These are phyloP conservation scores for Mortierella sp. DNA, from an alignment of 371 early-diverging fungal genomes.

Conservation along the genomic window DNA sequence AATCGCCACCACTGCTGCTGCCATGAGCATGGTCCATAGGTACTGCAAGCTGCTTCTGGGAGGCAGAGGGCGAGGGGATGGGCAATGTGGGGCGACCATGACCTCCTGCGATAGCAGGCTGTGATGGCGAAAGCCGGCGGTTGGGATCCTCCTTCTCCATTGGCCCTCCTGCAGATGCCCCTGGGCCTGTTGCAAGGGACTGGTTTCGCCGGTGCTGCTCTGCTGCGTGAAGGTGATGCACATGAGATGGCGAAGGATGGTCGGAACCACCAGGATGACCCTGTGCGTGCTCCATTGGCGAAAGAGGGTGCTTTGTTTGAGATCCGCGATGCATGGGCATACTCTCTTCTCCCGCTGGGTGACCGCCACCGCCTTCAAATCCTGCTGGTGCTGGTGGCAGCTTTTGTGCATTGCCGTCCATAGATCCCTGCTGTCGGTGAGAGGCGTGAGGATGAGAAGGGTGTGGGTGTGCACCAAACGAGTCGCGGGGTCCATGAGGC, in stretches of 20 bases:
- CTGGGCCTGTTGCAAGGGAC: neutral
- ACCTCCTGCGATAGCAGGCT: conserved; percentile 1
- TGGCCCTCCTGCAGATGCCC: conserved; percentile 4
- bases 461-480: conserved; percentile 18
- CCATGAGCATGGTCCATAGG: conserved; percentile 12
- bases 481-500: conserved; percentile 27
- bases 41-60: neutral
- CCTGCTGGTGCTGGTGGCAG: conserved; percentile 6
- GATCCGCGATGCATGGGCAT: conserved; percentile 21
- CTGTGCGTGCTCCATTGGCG: conserved; percentile 33
- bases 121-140: conserved; percentile 30
- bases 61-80: conserved; percentile 6
- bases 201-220: conserved; percentile 24
- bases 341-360: neutral
- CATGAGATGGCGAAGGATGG: conserved; percentile 15
- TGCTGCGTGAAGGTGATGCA: conserved; percentile 17
- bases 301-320: conserved; percentile 37
- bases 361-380: conserved; percentile 9
- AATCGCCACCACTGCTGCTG: neutral
- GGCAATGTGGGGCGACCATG: conserved; percentile 5
- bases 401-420: conserved; percentile 26
- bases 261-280: conserved; percentile 5
- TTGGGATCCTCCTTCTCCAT: conserved; percentile 18
- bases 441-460: conserved; percentile 22
- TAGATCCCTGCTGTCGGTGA: conserved; percentile 31